Evolutionary conservation across 306 rosid species (phyloP), one percentile per base, ranked within the genome.

Genomic region (Rubus idaeus): DNA sequence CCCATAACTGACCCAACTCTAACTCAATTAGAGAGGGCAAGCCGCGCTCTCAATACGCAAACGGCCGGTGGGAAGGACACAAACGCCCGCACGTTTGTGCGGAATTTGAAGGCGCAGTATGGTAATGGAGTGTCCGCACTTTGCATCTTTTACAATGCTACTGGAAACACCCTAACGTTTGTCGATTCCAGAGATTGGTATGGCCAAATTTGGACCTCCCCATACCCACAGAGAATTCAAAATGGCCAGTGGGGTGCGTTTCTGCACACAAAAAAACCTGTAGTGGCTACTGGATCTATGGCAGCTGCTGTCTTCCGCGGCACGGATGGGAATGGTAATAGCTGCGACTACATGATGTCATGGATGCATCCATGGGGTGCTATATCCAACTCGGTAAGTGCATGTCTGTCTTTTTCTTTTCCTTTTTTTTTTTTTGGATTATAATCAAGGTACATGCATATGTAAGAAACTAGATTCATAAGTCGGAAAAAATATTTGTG

Each of bases 231-330:
- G 11, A 6, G 1, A 44, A 46, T 75, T 8, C 12, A 5, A 75
- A 75, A 75, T 57, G 78, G 70, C 0, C 78, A 61, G 42, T 75
- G 71, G 78, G 78, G 78, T 75, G 78, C 52, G 3, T 64, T 64
- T 64, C 30, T 75, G 3, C 35, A 30, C 35, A 68, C 6, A 23
- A 55, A 39, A 10, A 52, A 55, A 68, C 46, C 2, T 12, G 17
- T 10, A 7, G 26, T 2, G 4, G 63, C 26, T 13, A 11, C 16
- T 11, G 75, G 74, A 55, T 57, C 77, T 1, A 4, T 0, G 20
- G 68, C 52, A 1, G 77, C 68, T 10, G 42, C 41, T 41, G 74
- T 53, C 0, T 66, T 66, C 10, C 56, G 46, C 3, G 80, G 67
- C 1, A 1, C 0, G 40, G 40, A 41, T 0, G 2, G 4, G 1